Base-by-base conservation (phyloP, 164 flowering plant genomes). In the Amborella trichopoda region DNA sequence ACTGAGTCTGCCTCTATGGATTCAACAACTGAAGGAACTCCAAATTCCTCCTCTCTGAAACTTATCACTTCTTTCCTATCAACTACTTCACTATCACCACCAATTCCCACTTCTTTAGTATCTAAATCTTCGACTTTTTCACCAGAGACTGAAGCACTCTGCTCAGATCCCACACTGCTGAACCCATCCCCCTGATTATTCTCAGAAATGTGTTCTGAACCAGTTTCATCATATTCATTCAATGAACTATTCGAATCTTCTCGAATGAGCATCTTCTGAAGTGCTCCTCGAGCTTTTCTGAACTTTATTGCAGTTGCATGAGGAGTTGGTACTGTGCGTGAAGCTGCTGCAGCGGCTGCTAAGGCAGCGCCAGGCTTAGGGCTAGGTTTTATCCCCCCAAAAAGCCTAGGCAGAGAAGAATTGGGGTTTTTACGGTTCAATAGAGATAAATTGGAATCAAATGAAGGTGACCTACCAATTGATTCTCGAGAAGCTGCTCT, bases 311-410 rank as follows among this genome's bases (percentile, higher is more conserved):
- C 95, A 0, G 87, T 77, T 0, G 95, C 97, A 50, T 78, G 83
- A 5, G 91, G 89, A 3, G 85, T 68, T 5, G 89, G 94, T 14
- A 73, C 40, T 2, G 79, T 55, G 16, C 96, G 68, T 3, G 99
- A 78, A 8, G 99, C 96, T 0, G 99, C 99, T 0, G 77, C 83
- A 0, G 98, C 98, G 0, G 98, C 98, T 3, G 98, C 98, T 23
- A 91, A 75, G 0, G 98, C 98, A n/a, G 87, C 98, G 6, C 98
- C 98, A 2, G 98, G 98, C 70, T 82, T 87, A 24, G 73, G 77
- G 40, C 65, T 81, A 22, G 77, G 59, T 40, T 76, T 66, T 21
- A 80, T 71, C 23, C 76, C 70, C 0, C 79, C 83, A 27, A 79
- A 79, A 46, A 81, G 46, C 16, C 53, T 62, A 17, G 70, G 61